A percentile compares a stretch with the other conserved stretches of the same genome.
These are phyloP conservation scores for Trichoderma sp. DNA, from an alignment of 2,329 filamentous ascomycete genomes.

Conservation along the genomic window DNA sequence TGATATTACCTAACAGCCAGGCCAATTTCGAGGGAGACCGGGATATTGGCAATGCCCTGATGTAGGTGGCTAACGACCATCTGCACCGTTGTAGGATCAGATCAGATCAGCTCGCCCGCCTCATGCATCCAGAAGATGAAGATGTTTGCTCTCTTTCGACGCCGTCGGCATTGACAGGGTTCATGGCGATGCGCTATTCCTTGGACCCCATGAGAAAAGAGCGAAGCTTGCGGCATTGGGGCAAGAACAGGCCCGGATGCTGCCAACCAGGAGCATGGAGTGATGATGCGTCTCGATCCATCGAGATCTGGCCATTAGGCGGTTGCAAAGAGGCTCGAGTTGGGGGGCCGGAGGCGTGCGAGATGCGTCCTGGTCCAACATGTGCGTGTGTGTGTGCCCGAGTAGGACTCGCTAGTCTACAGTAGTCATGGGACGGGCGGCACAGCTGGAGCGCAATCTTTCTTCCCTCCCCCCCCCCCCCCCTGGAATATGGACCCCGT, in stretches of 20 bases:
- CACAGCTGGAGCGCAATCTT: not conserved
- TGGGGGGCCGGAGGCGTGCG: not conserved
- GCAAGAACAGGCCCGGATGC: not conserved
- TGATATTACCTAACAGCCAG: conserved; percentile 18
- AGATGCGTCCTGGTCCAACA: not conserved
- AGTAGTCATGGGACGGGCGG: conserved; percentile 3
- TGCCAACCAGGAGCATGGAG: not conserved
- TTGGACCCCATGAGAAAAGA: not conserved
- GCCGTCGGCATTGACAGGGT: not conserved
- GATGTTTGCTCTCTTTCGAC: not conserved
- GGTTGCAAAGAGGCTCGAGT: not conserved
- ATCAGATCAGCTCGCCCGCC: conserved; percentile 16
- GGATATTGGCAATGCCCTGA: conserved; percentile 7
- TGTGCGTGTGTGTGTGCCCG: not conserved
- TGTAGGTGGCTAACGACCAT: conserved; percentile 18
- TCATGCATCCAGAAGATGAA: conserved; percentile 1
- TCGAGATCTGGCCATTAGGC: not conserved
- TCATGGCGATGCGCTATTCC: not conserved
- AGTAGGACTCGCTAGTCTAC: not conserved
- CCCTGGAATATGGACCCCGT: not conserved
- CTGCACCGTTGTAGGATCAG: conserved; percentile 18
- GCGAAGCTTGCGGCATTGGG: not conserved
- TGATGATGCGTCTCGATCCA: not conserved
- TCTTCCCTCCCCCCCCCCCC: not conserved
- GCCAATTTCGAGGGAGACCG: not conserved